Conservation (phyloP, 164 flowering plant species). For the Taxillus chinensis region DNA sequence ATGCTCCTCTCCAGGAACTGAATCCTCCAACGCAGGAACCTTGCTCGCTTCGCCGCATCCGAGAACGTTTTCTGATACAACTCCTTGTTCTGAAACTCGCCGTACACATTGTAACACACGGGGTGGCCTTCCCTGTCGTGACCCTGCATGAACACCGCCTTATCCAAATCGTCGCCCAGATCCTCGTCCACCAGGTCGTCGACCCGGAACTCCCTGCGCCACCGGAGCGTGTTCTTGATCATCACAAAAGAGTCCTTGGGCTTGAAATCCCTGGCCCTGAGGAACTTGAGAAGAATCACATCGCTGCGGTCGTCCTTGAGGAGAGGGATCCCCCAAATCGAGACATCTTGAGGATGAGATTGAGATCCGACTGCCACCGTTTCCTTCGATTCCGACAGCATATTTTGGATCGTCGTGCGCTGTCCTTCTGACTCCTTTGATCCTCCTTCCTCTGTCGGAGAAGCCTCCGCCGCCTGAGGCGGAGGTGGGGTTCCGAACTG, state of each 20-base stretch:
- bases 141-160: conserved; percentile 48
- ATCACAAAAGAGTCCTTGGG: conserved; percentile 31
- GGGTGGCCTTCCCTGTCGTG: conserved; percentile 45
- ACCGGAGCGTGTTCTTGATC: conserved; percentile 28
- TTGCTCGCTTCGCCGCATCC: conserved; percentile 31
- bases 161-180: conserved; percentile 35
- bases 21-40: conserved; percentile 39
- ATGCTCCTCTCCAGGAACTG: conserved; percentile 49
- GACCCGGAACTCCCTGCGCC: conserved; percentile 34
- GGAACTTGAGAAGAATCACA: conserved; percentile 36
- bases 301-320: conserved; percentile 35
- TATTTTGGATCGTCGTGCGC: not conserved
- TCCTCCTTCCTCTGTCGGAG: not conserved
- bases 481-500: conserved; percentile 10
- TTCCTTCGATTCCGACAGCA: conserved; percentile 4
- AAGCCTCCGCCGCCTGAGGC: not conserved
- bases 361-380: conserved; percentile 4
- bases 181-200: conserved; percentile 32
- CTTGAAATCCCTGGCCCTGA: conserved; percentile 43
- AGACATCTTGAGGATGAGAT: conserved; percentile 8
- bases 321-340: conserved; percentile 45
- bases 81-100: conserved; percentile 55
- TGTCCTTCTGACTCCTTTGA: not conserved
- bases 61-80: conserved; percentile 32
- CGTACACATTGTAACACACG: conserved; percentile 48